Base-by-base conservation (phyloP, 2,329 filamentous ascomycete species). In the Colletotrichum siamense region DNA sequence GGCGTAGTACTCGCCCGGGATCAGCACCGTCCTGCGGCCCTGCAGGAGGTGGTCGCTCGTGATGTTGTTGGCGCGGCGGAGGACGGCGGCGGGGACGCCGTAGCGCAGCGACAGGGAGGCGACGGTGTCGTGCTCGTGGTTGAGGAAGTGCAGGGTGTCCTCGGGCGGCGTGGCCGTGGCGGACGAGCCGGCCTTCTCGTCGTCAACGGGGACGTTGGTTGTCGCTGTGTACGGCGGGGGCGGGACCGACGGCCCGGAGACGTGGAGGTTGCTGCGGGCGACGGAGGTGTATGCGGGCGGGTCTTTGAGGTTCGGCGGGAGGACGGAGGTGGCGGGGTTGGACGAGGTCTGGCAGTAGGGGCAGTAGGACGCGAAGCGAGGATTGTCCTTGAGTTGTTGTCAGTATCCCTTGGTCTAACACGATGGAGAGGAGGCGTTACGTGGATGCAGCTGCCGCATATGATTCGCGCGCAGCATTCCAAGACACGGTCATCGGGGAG, bases 341-440 rank as follows among this genome's bases (percentile, higher is more conserved):
- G 87, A 89, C 7, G 93, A 92, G 79, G 95, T 90, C 84, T 96
- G 95, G 82, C 95, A 97, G 83, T 94, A 96, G 0, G 95, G 95
- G 82, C 92, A 92, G 82, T 92, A 92, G 39, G 88, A 86, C 69
- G 90, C 89, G 84, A 95, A 96, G 55, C 94, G 92, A 34, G 88
- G 86, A 82, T 95, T 95, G 63, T 90, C 85, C 91, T 92, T 79
- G 34, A 16, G 57, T 12, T 36, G 12, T 8, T 8, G 39, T 73
- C 39, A 68, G 73, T n/a, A 26, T n/a, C 12, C 9, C 1, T 34
- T 6, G 30, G 18, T 24, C n/a, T 39, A 28, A 28, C 28, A 28
- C 28, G 28, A 28, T 28, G 26, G 28, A 18, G 59, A 15, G 39
- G 67, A 74, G 75, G 71, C 85, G 89, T 64, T 83, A 92, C 93